Percentiles rank a stretch among this genome's conserved stretches.
Conservation (phyloP, 768 basidiomycete species). For the Austroboletus festivus region DNA sequence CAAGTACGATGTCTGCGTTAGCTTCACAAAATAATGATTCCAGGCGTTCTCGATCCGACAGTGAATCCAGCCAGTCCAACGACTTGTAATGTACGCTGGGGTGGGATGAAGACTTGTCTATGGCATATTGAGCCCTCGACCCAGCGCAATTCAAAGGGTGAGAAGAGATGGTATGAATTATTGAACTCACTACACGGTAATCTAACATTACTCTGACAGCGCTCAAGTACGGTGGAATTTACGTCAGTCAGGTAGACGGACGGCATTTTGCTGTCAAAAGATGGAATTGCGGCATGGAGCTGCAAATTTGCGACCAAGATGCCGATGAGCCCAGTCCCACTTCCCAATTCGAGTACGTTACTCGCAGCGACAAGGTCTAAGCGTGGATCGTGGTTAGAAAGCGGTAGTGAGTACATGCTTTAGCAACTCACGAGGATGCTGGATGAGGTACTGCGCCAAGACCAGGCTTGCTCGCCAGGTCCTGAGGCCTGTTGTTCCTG, state of each 20-base stretch:
- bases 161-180: neutral
- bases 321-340: conserved; percentile 74
- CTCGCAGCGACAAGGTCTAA: conserved; percentile 24
- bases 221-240: conserved; percentile 56
- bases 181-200: conserved; percentile 63
- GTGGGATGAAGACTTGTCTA: conserved; percentile 57
- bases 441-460: conserved; percentile 58
- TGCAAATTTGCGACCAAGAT: conserved; percentile 60
- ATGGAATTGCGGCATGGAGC: conserved; percentile 1
- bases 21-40: conserved; percentile 36
- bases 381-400: neutral
- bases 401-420: neutral
- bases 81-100: conserved; percentile 40
- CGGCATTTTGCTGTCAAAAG: conserved; percentile 4
- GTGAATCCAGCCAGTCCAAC: conserved; percentile 68
- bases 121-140: neutral
- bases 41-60: conserved; percentile 30
- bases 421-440: conserved; percentile 47
- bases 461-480: conserved; percentile 77
- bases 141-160: neutral
- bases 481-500: conserved; percentile 74
- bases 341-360: conserved; percentile 69
- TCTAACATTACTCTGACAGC: conserved; percentile 58
- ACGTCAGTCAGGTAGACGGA: conserved; percentile 60
- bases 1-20: conserved; percentile 58